Percentiles rank a stretch among this genome's conserved stretches.
Evolutionary conservation across 2,329 filamentous ascomycete genomes (phyloP).

Genomic region (Paraconiothyrium sp.): DNA sequence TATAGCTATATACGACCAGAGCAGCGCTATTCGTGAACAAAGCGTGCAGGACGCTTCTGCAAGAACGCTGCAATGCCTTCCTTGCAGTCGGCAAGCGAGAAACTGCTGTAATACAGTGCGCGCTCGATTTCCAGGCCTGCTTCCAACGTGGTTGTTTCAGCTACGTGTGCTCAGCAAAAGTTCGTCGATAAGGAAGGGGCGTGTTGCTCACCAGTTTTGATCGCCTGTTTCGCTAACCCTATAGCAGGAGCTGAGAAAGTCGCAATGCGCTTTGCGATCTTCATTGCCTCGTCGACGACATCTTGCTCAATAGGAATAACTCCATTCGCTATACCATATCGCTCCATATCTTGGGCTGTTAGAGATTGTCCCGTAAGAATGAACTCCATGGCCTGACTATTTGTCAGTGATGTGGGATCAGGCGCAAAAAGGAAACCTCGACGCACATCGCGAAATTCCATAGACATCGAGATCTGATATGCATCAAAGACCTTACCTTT

Average conservation of each 20-base stretch:
- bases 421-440: neutral
- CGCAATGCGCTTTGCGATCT: conserved; percentile 53
- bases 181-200: neutral
- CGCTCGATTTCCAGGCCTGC: conserved; percentile 52
- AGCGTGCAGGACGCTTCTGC: conserved; percentile 47
- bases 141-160: conserved; percentile 54
- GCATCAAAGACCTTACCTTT: conserved; percentile 34
- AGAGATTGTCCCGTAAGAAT: conserved; percentile 54
- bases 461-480: neutral
- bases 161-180: conserved; percentile 31
- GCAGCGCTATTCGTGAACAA: conserved; percentile 27
- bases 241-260: conserved; percentile 53
- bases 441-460: neutral
- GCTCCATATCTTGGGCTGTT: conserved; percentile 51
- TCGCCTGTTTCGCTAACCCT: conserved; percentile 56
- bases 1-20: neutral
- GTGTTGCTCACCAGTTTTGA: conserved; percentile 51
- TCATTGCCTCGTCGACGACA: conserved; percentile 52
- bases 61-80: conserved; percentile 56
- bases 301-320: conserved; percentile 45
- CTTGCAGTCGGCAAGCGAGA: conserved; percentile 52
- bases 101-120: conserved; percentile 46
- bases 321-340: conserved; percentile 54
- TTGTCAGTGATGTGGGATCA: neutral
- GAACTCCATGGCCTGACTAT: conserved; percentile 55